Base-by-base conservation (phyloP, 371 early-diverging fungal genomes). In the Haplosporangium sp. region DNA sequence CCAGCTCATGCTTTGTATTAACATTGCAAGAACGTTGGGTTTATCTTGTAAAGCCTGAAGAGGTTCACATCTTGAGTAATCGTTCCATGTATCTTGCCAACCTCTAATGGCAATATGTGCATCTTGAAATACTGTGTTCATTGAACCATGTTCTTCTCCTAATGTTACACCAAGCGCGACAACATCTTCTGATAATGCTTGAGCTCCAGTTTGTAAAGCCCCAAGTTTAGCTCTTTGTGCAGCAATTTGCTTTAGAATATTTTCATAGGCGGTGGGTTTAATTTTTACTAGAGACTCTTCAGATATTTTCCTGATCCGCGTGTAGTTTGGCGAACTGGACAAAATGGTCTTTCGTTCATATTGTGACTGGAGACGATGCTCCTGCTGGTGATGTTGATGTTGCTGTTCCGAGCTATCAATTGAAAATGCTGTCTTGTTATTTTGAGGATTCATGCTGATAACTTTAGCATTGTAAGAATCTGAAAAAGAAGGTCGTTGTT, bases 1-100 rank as follows among this genome's bases (percentile, higher is more conserved):
- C 74, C 70, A 78, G 4, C 19, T 39, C 74, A 78, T 78, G 55
- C 58, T 65, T 10, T 62, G 59, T 27, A 78, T 72, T 38, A 78
- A 27, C 17, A 61, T 44, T 15, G 71, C 66, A 15, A 78, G 11
- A 13, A 47, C 37, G 10, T n/a, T 56, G 39, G 78, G 78, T 45
- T 60, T 50, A 34, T 63, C 39, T 57, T 72, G 71, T 11, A 73
- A 55, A n/a, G 27, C 63, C 19, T 67, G 48, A 3, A 73, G 17
- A 2, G 78, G 70, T 27, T 78, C 78, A 47, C 78, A 78, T 17
- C 44, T 69, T 6, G 73, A 56, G 17, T 70, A 63, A 10, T 39
- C 66, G 4, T 44, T 8, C 77, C 68, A 73, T 20, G 63, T 58
- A 4, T 63, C 55, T 8, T 67, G 57, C 78, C 78, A 78, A 1